phyloP scores from a whole-genome alignment of 129 eudicot genomes.

The Pulicaria dysenterica region DNA sequence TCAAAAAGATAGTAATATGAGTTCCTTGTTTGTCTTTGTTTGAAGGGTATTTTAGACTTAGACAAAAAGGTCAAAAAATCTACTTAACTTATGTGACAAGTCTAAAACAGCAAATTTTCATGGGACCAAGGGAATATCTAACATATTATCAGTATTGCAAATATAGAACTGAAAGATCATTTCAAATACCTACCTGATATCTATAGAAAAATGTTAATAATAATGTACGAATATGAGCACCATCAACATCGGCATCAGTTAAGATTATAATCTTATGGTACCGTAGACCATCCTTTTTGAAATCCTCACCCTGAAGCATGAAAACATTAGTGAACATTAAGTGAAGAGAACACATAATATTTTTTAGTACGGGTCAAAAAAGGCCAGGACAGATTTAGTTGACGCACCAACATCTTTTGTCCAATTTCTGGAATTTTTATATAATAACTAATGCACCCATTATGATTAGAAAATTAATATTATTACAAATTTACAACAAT shows the following conservation, averaged over 20 bases:
- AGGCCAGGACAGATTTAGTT: neutral
- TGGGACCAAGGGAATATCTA: too few species aligned
- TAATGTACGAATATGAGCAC: conserved; percentile 95
- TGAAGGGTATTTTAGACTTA: conserved; percentile 3
- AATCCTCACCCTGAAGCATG: conserved; percentile 91
- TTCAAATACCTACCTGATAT: conserved; percentile 89
- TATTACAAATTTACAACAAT: neutral
- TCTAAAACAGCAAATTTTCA: neutral
- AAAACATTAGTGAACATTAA: neutral
- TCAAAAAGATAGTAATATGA: conserved; percentile 8
- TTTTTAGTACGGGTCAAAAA: neutral
- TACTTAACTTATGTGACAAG: neutral
- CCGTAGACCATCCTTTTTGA: conserved; percentile 79
- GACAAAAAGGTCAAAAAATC: conserved; percentile 11
- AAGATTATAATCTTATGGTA: conserved; percentile 92
- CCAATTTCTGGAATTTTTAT: neutral
- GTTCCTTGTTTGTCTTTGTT: conserved; percentile 11
- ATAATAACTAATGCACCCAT: neutral
- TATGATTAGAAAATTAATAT: neutral
- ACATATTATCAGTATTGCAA: neutral
- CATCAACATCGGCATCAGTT: conserved; percentile 99
- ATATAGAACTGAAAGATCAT: neutral
- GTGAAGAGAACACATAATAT: neutral
- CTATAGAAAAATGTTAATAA: conserved; percentile 91
- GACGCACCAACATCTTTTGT: neutral